Conservation (phyloP, 495 filamentous ascomycete genomes). For the Penicillium paradoxum region DNA sequence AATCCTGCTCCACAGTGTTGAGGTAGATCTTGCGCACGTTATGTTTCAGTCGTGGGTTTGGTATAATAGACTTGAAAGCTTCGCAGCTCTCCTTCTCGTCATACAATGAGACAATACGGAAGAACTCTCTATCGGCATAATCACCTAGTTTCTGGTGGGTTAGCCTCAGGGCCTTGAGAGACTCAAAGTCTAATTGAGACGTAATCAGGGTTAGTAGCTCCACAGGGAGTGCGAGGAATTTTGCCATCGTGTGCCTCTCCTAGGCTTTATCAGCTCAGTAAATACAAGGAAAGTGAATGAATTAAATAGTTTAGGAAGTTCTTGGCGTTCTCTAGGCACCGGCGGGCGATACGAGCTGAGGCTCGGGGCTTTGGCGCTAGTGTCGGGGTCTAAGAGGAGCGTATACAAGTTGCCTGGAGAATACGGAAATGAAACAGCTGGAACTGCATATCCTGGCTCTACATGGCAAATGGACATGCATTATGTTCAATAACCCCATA, state of each 20-base stretch:
- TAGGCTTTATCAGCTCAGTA: not conserved
- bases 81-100: not conserved
- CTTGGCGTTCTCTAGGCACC: too few species aligned
- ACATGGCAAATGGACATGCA: too few species aligned
- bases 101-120: not conserved
- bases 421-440: too few species aligned
- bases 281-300: too few species aligned
- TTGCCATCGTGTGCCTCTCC: not conserved
- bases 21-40: constrained; percentile 1
- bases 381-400: too few species aligned
- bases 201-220: not conserved
- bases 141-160: too few species aligned
- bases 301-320: too few species aligned
- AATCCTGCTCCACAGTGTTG: constrained; percentile 1
- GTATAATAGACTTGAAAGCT: not conserved
- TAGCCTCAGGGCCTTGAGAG: not conserved
- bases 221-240: not conserved
- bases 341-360: too few species aligned
- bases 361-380: too few species aligned
- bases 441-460: too few species aligned
- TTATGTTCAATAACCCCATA: too few species aligned
- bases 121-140: not conserved
- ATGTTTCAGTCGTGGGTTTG: not conserved
- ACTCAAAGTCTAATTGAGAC: not conserved
- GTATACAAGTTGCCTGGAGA: too few species aligned